These are phyloP conservation scores for Coelastrella sp. DNA, from an alignment of 139 green algal genomes.

Conservation along the genomic window DNA sequence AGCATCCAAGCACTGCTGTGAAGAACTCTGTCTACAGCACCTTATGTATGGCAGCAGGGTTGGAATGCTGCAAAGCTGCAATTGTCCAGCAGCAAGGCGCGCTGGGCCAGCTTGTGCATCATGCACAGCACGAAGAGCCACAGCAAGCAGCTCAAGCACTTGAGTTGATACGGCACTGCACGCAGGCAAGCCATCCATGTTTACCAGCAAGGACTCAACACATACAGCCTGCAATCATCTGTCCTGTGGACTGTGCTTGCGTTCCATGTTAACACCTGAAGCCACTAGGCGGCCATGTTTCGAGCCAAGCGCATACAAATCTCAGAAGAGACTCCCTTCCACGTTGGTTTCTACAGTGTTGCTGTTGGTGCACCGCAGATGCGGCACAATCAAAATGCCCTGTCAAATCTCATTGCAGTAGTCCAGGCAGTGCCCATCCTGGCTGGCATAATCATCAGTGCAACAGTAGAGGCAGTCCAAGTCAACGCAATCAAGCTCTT, in stretches of 20 bases:
- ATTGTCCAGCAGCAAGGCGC: constrained; percentile 37
- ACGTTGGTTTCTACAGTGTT: background rate
- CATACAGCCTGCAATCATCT: too few relatives aligned
- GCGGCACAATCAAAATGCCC: constrained; percentile 37
- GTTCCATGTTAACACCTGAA: too few relatives aligned
- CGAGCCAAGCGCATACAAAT: too few relatives aligned
- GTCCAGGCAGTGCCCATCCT: constrained; percentile 50
- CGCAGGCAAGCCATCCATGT: background rate
- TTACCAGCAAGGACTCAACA: too few relatives aligned
- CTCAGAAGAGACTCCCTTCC: too few relatives aligned
- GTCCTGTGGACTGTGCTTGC: too few relatives aligned
- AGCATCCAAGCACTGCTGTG: constrained; percentile 47
- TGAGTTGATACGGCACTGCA: constrained; percentile 3
- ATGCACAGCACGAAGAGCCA: constrained; percentile 22
- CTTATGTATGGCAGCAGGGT: constrained; percentile 52
- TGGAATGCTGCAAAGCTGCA: constrained; percentile 47
- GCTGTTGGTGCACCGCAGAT: constrained; percentile 26
- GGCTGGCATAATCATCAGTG: constrained; percentile 32
- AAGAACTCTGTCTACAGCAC: constrained; percentile 48
- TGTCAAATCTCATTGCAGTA: constrained; percentile 48
- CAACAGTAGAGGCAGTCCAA: background rate
- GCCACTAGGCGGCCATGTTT: too few relatives aligned
- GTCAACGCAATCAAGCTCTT: constrained; percentile 34
- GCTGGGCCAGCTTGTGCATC: background rate
- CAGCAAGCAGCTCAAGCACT: constrained; percentile 4